A percentile compares a stretch with the other conserved stretches of the same genome.
phyloP scores from a whole-genome alignment of 495 filamentous ascomycete genomes.

The Neohortaea acidophila region DNA sequence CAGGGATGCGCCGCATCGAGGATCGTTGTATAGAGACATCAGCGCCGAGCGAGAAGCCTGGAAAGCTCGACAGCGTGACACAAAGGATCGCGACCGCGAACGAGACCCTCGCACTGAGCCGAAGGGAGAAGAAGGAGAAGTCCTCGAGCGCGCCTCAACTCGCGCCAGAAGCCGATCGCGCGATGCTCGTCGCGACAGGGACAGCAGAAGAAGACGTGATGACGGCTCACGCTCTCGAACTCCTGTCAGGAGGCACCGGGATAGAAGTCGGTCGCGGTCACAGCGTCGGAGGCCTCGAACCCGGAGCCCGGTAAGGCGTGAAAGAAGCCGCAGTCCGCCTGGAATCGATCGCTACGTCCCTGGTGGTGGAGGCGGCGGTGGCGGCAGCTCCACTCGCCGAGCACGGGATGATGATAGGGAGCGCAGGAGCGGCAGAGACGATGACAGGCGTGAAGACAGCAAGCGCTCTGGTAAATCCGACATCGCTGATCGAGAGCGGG shows the following conservation, averaged over 20 bases:
- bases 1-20: not conserved
- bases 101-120: too few relatives aligned
- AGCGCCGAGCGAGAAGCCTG: slow-evolving; percentile 17
- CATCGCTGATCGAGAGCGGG: slow-evolving; percentile 4
- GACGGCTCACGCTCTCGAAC: slow-evolving; percentile 12
- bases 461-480: not conserved
- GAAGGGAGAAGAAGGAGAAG: slow-evolving; percentile 16
- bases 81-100: not conserved
- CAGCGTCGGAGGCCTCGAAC: slow-evolving; percentile 6
- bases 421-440: slow-evolving; percentile 6
- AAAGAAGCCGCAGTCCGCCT: slow-evolving; percentile 15
- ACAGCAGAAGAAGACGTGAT: slow-evolving; percentile 1
- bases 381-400: too few relatives aligned
- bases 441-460: slow-evolving; percentile 5
- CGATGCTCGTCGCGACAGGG: slow-evolving; percentile 10
- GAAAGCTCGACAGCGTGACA: slow-evolving; percentile 11
- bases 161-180: slow-evolving; percentile 8
- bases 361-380: slow-evolving; percentile 8
- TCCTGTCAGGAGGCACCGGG: slow-evolving; percentile 4
- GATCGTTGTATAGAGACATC: slow-evolving; percentile 11
- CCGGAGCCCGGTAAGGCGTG: not conserved
- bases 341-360: slow-evolving; percentile 21
- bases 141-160: slow-evolving; percentile 6
- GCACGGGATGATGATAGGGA: not conserved
- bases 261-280: slow-evolving; percentile 12